Percentiles rank a stretch among this genome's conserved stretches.
Evolutionary conservation across 2,329 filamentous ascomycete genomes (phyloP).

Genomic region (Xylaria arbuscula): DNA sequence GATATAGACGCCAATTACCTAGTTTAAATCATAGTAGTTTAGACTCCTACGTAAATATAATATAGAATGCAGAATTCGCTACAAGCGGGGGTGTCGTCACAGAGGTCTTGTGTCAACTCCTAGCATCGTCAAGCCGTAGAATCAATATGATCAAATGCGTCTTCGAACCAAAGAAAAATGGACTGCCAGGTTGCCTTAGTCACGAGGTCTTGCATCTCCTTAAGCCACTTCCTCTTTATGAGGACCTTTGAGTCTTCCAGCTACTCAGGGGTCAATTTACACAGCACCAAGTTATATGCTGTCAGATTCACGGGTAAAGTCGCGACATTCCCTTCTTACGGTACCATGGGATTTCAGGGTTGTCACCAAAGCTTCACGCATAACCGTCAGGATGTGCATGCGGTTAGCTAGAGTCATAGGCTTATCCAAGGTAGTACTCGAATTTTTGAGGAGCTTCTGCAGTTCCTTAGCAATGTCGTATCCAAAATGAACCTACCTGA

Average conservation of each 20-base stretch:
- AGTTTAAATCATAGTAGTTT: no score
- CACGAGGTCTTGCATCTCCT: constrained; percentile 37
- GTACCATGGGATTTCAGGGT: constrained; percentile 35
- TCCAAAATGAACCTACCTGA: constrained; percentile 31
- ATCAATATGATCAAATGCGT: constrained; percentile 22
- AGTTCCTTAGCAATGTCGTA: constrained; percentile 35
- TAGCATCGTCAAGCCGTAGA: constrained; percentile 1
- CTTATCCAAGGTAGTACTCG: constrained; percentile 33
- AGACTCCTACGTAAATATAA: no score
- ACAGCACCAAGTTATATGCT: constrained; percentile 35
- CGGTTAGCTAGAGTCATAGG: constrained; percentile 37
- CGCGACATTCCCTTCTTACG: constrained; percentile 33
- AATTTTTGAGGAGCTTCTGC: constrained; percentile 37
- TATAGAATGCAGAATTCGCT: no score
- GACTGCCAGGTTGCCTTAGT: constrained; percentile 32
- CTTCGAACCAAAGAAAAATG: constrained; percentile 32
- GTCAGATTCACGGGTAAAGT: constrained; percentile 36
- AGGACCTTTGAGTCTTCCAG: constrained; percentile 32
- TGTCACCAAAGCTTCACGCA: constrained; percentile 40
- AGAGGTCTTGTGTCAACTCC: neutral
- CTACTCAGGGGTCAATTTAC: constrained; percentile 36
- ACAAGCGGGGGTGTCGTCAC: neutral
- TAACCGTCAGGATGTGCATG: constrained; percentile 42
- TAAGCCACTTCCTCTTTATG: constrained; percentile 40
- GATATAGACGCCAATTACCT: no score